Evolutionary conservation across 1,139 yeast species (phyloP), one percentile per base, ranked within the genome.

Genomic region (Taiozyma sp.): DNA sequence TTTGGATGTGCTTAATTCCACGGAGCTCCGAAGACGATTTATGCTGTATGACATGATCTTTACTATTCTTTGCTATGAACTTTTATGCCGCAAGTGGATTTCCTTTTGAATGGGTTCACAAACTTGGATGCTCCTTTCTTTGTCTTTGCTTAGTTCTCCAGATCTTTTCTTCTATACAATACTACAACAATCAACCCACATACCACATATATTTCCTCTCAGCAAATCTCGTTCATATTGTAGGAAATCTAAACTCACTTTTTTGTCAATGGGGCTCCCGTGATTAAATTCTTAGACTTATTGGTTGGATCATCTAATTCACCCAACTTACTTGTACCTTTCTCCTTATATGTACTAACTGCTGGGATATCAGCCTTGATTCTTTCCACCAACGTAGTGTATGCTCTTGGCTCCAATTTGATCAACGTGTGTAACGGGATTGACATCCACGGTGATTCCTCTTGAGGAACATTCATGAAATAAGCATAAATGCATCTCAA

Each of bases 401-500:
- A 92, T 1, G 99, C 97, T 53, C 96, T 78, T 10, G 98, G 97
- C 67, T 95, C 98, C 58, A 93, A 76, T 65, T 90, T 87, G 62
- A 93, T 93, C 67, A 93, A 75, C 0, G 99, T 93, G 66, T 93
- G 99, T 63, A 93, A 75, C 9, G 99, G 99, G 51, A 93, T 96
- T 47, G 96, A 90, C 97, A 93, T 92, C 98, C 99, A 93, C 5
- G 99, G 99, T 54, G 92, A 82, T 66, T 91, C 95, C 63, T 93
- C 97, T 68, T 92, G 98, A 6, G 97, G 97, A 22, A 93, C 96
- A 67, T 93, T 93, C 98, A 93, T 95, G 67, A 92, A 93, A 68
- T 95, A 93, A 6, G 99, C 98, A 69, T 93, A 93, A 51, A 93
- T 85, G 68, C 99, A 93, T 63, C 99, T 81, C 61, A 93, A 76